Percentiles rank a stretch among this genome's conserved stretches.
Evolutionary conservation across 2,329 filamentous ascomycete species (phyloP).

Genomic region (Leptodontidium sp.): DNA sequence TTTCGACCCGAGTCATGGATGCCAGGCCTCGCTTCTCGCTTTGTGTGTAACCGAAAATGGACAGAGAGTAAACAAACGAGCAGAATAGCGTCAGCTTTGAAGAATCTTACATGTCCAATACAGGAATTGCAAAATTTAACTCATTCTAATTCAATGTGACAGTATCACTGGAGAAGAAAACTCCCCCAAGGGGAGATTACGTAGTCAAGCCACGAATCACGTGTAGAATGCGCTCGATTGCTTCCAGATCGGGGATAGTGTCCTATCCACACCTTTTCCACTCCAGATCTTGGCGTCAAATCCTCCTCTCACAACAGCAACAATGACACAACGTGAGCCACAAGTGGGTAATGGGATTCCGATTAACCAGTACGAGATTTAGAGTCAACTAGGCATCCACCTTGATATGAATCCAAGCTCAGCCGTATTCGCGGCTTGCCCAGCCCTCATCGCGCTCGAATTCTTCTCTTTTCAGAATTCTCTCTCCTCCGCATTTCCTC

Average conservation of each 20-base stretch:
- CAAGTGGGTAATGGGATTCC: not conserved
- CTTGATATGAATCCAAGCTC: not conserved
- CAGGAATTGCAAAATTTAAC: not conserved
- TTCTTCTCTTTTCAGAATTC: slow-evolving; percentile 10
- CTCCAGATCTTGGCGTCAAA: slow-evolving; percentile 1
- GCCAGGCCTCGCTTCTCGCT: not conserved
- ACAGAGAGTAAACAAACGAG: not conserved
- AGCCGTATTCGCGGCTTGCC: not conserved
- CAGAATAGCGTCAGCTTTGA: not conserved
- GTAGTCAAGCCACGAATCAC: not conserved
- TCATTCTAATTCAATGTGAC: not conserved
- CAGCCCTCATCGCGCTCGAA: not conserved
- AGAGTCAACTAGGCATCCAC: not conserved
- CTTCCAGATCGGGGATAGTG: slow-evolving; percentile 29
- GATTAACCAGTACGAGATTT: not conserved
- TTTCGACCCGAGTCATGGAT: not conserved
- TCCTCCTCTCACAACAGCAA: not conserved
- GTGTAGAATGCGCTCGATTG: slow-evolving; percentile 28
- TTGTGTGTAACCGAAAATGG: not conserved
- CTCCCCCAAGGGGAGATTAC: too few relatives aligned
- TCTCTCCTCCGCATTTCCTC: not conserved
- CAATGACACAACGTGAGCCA: not conserved
- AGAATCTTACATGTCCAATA: not conserved
- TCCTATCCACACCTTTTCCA: not conserved
- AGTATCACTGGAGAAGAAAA: not conserved